phyloP scores from a whole-genome alignment of 1,139 yeast species.

The Meyerozyma sp. region DNA sequence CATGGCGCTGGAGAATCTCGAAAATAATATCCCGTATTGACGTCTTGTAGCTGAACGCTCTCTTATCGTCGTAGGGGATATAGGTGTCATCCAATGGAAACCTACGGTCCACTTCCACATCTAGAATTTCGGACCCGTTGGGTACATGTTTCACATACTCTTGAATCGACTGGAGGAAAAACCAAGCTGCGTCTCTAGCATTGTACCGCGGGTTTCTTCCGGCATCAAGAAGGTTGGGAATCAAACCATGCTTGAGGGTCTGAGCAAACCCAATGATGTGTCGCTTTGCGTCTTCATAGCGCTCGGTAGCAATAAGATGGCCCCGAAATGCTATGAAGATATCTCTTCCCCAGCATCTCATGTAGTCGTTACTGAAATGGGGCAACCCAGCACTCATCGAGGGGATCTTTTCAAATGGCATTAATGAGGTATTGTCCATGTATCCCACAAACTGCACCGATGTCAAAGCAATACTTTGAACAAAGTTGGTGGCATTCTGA shows the following conservation, averaged over 20 bases:
- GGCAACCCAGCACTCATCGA: slow-evolving; percentile 96
- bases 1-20: slow-evolving; percentile 83
- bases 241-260: slow-evolving; percentile 90
- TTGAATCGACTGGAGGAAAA: slow-evolving; percentile 80
- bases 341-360: slow-evolving; percentile 99
- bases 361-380: slow-evolving; percentile 81
- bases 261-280: slow-evolving; percentile 88
- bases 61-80: slow-evolving; percentile 60
- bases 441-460: slow-evolving; percentile 84
- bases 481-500: slow-evolving; percentile 62
- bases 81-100: slow-evolving; percentile 88
- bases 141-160: slow-evolving; percentile 72
- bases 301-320: slow-evolving; percentile 66
- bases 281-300: slow-evolving; percentile 70
- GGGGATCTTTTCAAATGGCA: slow-evolving; percentile 59
- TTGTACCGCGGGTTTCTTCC: slow-evolving; percentile 92
- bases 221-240: slow-evolving; percentile 88
- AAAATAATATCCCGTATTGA: slow-evolving; percentile 71
- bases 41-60: slow-evolving; percentile 69
- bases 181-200: slow-evolving; percentile 98
- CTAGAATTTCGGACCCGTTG: slow-evolving; percentile 58
- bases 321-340: slow-evolving; percentile 88
- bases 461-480: slow-evolving; percentile 74
- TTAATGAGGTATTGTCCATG: slow-evolving; percentile 70
- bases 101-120: slow-evolving; percentile 71